phyloP scores from a whole-genome alignment of 139 green algal species.

The Chlamydomonas sp. region DNA sequence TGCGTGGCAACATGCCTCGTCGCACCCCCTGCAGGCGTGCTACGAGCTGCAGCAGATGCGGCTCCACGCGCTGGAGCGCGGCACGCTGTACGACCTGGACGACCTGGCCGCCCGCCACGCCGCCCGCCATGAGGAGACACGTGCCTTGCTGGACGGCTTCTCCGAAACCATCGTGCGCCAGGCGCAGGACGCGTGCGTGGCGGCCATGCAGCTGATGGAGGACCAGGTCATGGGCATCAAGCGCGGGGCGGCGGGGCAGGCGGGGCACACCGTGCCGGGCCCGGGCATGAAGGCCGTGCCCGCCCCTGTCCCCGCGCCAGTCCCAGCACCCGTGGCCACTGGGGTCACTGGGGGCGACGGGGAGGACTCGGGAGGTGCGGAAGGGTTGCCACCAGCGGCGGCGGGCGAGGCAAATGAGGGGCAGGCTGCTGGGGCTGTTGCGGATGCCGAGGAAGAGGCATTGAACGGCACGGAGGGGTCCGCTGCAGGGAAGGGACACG shows the following conservation, averaged over 20 bases:
- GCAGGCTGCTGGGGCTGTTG: too few species aligned
- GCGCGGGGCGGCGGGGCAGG: neutral
- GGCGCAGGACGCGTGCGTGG: conserved; percentile 49
- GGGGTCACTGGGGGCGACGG: too few species aligned
- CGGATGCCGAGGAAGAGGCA: too few species aligned
- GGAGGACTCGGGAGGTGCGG: too few species aligned
- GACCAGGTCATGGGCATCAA: conserved; percentile 40
- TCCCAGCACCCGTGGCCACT: too few species aligned
- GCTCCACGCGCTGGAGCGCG: conserved; percentile 13
- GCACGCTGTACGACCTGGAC: conserved; percentile 47
- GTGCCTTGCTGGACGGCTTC: conserved; percentile 41
- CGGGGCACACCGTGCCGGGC: too few species aligned
- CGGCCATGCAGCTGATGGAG: conserved; percentile 56
- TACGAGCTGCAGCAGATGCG: conserved; percentile 25
- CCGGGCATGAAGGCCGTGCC: too few species aligned
- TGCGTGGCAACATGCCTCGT: neutral
- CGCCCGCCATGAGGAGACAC: conserved; percentile 3
- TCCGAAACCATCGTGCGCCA: conserved; percentile 31
- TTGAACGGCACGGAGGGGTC: too few species aligned
- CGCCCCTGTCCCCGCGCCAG: too few species aligned
- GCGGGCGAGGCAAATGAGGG: too few species aligned
- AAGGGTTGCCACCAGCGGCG: too few species aligned
- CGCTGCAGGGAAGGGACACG: too few species aligned
- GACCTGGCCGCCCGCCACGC: conserved; percentile 35
- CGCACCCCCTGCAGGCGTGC: conserved; percentile 10